phyloP scores from a whole-genome alignment of 345 rosid genomes.

The Anacardium occidentale region DNA sequence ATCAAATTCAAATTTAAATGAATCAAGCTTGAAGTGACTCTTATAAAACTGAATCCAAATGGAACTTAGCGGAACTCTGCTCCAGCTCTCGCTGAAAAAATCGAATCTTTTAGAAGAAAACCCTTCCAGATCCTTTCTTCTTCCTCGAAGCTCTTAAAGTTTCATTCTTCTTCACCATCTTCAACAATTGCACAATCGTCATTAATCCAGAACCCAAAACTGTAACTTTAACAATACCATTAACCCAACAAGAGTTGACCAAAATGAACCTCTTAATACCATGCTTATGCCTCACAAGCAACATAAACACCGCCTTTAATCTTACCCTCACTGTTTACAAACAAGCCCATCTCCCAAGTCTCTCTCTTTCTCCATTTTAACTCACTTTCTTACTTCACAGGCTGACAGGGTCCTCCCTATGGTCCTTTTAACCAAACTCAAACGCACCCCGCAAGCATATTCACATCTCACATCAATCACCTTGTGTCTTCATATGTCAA shows the following conservation, averaged over 20 bases:
- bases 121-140: no score
- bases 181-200: background rate
- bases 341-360: slow-evolving; percentile 39
- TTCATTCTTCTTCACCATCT: background rate
- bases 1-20: no score
- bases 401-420: slow-evolving; percentile 43
- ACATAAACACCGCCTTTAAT: slow-evolving; percentile 40
- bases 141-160: no score
- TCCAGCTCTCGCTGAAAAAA: no score
- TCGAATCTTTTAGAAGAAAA: no score
- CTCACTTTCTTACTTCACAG: slow-evolving; percentile 47
- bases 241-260: slow-evolving; percentile 35
- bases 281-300: slow-evolving; percentile 46
- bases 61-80: no score
- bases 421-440: slow-evolving; percentile 42
- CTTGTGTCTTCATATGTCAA: slow-evolving; percentile 38
- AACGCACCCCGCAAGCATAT: slow-evolving; percentile 30
- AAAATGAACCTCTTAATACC: slow-evolving; percentile 53
- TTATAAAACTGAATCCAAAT: no score
- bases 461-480: slow-evolving; percentile 30
- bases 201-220: no score
- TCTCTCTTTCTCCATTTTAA: slow-evolving; percentile 42
- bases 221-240: background rate
- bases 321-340: slow-evolving; percentile 36
- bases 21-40: no score